Conservation (phyloP, 768 basidiomycete genomes). For the Amanita molliuscula region DNA sequence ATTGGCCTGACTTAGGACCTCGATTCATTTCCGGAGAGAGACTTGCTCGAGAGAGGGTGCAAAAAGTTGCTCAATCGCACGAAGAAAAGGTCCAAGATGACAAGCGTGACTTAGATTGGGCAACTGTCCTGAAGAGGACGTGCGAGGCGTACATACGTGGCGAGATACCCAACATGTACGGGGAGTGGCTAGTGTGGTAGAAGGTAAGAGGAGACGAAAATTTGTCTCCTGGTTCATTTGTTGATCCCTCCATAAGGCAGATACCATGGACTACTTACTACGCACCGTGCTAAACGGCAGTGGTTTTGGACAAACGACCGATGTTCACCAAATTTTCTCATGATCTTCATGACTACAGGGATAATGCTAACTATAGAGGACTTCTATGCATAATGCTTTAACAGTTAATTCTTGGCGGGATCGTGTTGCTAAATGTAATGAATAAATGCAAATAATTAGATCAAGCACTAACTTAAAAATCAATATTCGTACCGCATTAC, state of each 20-base stretch:
- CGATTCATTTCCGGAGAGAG: constrained; percentile 71
- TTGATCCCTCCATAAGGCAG: background rate
- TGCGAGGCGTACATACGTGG: constrained; percentile 90
- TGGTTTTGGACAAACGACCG: background rate
- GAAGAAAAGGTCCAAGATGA: constrained; percentile 48
- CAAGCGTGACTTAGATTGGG: constrained; percentile 81
- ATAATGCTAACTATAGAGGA: background rate
- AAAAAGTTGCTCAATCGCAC: constrained; percentile 16
- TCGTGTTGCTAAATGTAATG: background rate
- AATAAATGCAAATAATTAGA: background rate
- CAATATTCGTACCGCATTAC: background rate
- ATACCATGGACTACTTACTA: background rate
- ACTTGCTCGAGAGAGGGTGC: constrained; percentile 38
- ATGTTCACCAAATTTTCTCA: background rate
- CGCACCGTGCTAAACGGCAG: background rate
- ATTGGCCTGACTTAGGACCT: constrained; percentile 89
- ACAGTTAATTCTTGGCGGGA: background rate
- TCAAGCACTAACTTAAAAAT: background rate
- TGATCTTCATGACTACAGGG: background rate
- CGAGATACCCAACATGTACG: constrained; percentile 93
- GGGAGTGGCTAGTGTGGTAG: constrained; percentile 61
- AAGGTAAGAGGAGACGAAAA: background rate
- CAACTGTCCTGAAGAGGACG: constrained; percentile 88
- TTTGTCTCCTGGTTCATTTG: background rate
- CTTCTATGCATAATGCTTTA: background rate